Conservation (phyloP, 768 basidiomycete genomes). For the Guyanaporus albipodus region DNA sequence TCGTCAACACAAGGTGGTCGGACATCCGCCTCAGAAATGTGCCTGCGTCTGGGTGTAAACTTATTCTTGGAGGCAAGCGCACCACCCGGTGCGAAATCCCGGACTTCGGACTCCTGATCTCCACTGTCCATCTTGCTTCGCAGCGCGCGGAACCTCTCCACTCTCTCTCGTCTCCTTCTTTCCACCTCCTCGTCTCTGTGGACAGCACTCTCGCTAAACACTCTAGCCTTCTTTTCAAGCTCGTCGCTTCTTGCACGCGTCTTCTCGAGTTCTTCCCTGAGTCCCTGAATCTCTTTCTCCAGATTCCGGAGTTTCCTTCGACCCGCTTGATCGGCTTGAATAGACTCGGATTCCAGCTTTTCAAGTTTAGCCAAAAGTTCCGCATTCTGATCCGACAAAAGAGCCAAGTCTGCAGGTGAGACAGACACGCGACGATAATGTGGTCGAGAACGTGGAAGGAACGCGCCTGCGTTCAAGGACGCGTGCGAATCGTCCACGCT, state of each 20-base stretch:
- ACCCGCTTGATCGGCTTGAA: constrained; percentile 61
- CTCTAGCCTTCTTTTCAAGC: constrained; percentile 62
- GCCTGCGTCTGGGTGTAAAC: constrained; percentile 24
- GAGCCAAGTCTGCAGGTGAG: constrained; percentile 62
- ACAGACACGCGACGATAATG: constrained; percentile 50
- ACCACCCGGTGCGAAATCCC: constrained; percentile 62
- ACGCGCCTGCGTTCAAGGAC: constrained; percentile 17
- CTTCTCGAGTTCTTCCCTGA: constrained; percentile 73
- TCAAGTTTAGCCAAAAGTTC: constrained; percentile 76
- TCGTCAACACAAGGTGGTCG: constrained; percentile 8
- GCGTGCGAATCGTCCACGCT: constrained; percentile 24
- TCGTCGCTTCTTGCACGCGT: constrained; percentile 69
- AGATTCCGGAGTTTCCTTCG: constrained; percentile 65
- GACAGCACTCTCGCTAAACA: constrained; percentile 27
- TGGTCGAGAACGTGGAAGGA: constrained; percentile 23
- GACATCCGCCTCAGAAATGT: constrained; percentile 27
- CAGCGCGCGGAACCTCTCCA: constrained; percentile 51
- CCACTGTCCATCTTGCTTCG: constrained; percentile 37
- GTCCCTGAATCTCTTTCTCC: constrained; percentile 73
- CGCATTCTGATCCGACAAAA: constrained; percentile 78
- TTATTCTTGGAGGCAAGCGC: constrained; percentile 32
- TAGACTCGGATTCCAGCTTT: constrained; percentile 67
- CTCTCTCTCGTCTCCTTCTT: constrained; percentile 36
- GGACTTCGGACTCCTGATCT: constrained; percentile 34
- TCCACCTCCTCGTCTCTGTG: constrained; percentile 29